Conservation (phyloP, 257 asterid species). For the Lavandula angustifolia region DNA sequence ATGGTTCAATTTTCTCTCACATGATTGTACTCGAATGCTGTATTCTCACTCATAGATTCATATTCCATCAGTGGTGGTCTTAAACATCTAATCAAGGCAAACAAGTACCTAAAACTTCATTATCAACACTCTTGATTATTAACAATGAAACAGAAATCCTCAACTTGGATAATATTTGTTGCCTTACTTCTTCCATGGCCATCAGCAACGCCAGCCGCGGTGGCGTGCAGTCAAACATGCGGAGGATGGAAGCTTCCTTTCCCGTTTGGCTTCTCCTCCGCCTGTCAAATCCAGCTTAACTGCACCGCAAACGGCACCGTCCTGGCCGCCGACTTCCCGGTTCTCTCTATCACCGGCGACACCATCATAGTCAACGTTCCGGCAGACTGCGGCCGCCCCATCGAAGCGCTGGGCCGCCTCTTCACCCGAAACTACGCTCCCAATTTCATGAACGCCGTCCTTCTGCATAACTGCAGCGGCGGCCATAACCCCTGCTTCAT, state of each 20-base stretch:
- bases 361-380: slow-evolving; percentile 43
- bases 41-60: no score
- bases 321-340: slow-evolving; percentile 43
- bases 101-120: not conserved
- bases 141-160: slow-evolving; percentile 18
- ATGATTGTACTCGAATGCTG: no score
- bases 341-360: slow-evolving; percentile 41
- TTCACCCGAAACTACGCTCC: slow-evolving; percentile 37
- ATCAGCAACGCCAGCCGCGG: slow-evolving; percentile 11
- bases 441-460: not conserved
- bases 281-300: slow-evolving; percentile 62
- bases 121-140: not conserved
- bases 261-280: slow-evolving; percentile 76
- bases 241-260: slow-evolving; percentile 47
- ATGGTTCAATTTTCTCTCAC: no score
- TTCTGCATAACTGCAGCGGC: slow-evolving; percentile 25
- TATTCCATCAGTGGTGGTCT: no score
- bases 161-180: not conserved
- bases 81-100: no score
- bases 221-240: slow-evolving; percentile 53
- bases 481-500: slow-evolving; percentile 44
- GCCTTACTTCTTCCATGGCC: slow-evolving; percentile 6
- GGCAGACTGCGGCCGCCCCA: slow-evolving; percentile 55
- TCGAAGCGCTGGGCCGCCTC: slow-evolving; percentile 38
- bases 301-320: slow-evolving; percentile 57